Evolutionary conservation across 2,329 filamentous ascomycete species (phyloP), one percentile per base, ranked within the genome.

Genomic region (Xylaria arbuscula): DNA sequence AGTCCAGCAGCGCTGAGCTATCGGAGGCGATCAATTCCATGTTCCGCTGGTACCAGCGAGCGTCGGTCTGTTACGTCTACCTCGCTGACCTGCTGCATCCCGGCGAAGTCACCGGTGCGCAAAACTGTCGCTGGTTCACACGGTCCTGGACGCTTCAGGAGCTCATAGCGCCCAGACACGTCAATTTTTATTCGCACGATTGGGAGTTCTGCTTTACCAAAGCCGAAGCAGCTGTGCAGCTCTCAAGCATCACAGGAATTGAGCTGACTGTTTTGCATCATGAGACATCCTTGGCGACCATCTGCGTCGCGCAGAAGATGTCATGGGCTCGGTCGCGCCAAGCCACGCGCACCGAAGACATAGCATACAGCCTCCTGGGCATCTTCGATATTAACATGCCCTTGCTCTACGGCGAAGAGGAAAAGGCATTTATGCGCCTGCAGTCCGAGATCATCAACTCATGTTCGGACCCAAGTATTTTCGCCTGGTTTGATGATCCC

Each of bases 101-200:
- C 5, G 28, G 2, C 28, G 28, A 28, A 28, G 28, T 28, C 28
- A 28, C 28, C 28, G 28, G 28, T 2, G 5, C 28, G 28, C 28
- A 3, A 5, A 28, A 28, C 5, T 28, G 28, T 28, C 28, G 28
- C 28, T 62, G 59, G 59, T 62, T 50, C 36, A 53, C 47, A 0
- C 34, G 59, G 7, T 19, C 22, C n/a, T 62, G 59, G 59, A 62
- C 59, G 19, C 17, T 53, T 1, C 58, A 61, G 19, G 58, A 61
- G 47, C 17, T 61, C 7, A 48, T 61, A 15, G 47, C 58, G 15
- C 58, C 58, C 13, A 47, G 1, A 17, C n/a, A 45, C 24, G 17
- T 51, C 8, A 51, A 32, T 6, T 51, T 51, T 24, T 51, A 51
- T 32, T 4, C 48, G 4, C 24, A 13, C 4, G 13, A 28, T 10